Evolutionary conservation across 2,329 filamentous ascomycete species (phyloP), one percentile per base, ranked within the genome.

Genomic region (Scedosporium dehoogii): DNA sequence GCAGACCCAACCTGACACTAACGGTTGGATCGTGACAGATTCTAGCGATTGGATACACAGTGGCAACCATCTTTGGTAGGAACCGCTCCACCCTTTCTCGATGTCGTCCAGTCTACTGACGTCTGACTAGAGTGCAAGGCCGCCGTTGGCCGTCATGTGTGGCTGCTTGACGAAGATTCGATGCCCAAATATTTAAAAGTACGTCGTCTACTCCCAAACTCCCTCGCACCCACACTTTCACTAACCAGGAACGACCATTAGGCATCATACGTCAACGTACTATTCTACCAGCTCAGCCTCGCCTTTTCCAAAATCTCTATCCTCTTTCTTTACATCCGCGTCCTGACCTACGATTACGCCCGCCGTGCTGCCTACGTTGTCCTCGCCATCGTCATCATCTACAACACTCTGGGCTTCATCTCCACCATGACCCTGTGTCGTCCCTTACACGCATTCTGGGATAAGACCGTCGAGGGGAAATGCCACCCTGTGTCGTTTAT

Each of bases 291-390:
- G 29, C 48, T 64, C n/a, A 68, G 65, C 9, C 53, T 71, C 7
- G 64, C 57, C 23, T 62, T 67, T 38, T 66, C 68, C 12, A 70
- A 71, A 42, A 23, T 69, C 53, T 70, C 68, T 6, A 69, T 70
- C 25, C 44, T 70, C 21, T 59, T 69, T 4, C 63, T 71, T 2
- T 71, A 70, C 55, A 63, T 70, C 2, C 67, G 68, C 6, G 66
- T 70, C 18, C 38, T 71, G 10, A 68, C 68, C 4, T 64, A 67
- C 56, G 59, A 66, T 2, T 68, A 68, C 61, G 65, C 67, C 23
- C 68, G 67, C 44, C 66, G 64, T 29, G 64, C 65, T 4, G 62
- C 62, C 58, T 67, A 69, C 61, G 21, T 64, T 33, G 58, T 68
- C 18, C 58, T 69, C 6, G 64, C 55, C 44, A 38, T 68, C 61